These are phyloP conservation scores for Dipteronia sinensis DNA, from an alignment of 345 rosid species.

Conservation along the genomic window DNA sequence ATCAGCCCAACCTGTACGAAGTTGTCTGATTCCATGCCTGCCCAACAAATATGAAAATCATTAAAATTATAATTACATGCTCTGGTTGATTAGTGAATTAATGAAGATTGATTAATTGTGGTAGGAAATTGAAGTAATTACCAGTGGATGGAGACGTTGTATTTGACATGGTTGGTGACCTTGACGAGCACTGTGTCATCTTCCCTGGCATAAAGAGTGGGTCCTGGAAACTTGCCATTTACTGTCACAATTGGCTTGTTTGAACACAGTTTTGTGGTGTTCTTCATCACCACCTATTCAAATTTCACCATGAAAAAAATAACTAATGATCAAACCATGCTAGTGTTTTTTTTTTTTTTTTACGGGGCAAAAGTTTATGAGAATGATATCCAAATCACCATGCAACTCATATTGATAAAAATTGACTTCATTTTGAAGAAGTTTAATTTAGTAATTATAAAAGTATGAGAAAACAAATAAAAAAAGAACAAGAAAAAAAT, in stretches of 20 bases:
- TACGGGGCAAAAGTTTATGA: background rate
- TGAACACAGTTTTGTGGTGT: conserved; percentile 68
- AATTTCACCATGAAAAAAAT: background rate
- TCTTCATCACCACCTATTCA: conserved; percentile 69
- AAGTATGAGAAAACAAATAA: no score
- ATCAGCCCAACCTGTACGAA: conserved; percentile 93
- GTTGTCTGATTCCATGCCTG: conserved; percentile 86
- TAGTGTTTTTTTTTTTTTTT: no score
- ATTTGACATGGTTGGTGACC: conserved; percentile 80
- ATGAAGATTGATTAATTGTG: background rate
- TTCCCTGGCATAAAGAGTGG: conserved; percentile 84
- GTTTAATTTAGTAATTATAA: no score
- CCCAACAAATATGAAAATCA: background rate
- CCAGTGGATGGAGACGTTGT: conserved; percentile 89
- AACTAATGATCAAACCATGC: background rate
- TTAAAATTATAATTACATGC: background rate
- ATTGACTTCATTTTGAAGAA: no score
- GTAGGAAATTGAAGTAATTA: conserved; percentile 11
- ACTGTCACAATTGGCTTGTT: conserved; percentile 82
- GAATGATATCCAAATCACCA: background rate
- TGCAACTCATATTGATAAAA: background rate
- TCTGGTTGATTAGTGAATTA: background rate
- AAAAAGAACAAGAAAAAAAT: no score
- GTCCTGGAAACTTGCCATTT: conserved; percentile 84
- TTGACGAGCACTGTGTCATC: conserved; percentile 78